Conservation (phyloP, 2,329 filamentous ascomycete genomes). For the Trichoderma koningii region DNA sequence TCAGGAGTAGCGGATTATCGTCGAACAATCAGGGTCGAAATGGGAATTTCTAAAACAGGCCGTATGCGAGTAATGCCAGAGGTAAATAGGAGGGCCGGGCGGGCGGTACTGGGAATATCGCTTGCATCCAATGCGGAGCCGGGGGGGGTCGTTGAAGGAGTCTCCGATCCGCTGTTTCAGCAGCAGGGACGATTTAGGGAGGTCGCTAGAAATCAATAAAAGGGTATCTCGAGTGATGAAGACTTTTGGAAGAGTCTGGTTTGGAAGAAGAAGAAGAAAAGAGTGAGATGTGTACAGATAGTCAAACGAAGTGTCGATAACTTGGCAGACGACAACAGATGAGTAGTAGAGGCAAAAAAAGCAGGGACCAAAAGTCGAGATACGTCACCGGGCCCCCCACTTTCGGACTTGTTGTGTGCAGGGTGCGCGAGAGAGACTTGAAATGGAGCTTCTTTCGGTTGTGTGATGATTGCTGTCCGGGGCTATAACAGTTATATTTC, state of each 20-base stretch:
- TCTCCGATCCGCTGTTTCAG: too few species aligned
- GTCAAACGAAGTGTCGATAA: too few species aligned
- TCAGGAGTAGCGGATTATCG: neutral
- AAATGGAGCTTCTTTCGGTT: slow-evolving; percentile 1
- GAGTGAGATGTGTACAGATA: too few species aligned
- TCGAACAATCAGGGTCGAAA: neutral
- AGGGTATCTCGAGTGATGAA: too few species aligned
- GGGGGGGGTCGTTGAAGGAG: neutral
- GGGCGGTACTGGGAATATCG: neutral
- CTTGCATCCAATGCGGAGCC: slow-evolving; percentile 4
- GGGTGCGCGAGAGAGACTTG: neutral
- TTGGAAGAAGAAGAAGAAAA: too few species aligned
- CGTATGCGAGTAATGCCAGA: too few species aligned
- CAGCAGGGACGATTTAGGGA: too few species aligned
- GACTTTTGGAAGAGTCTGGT: too few species aligned
- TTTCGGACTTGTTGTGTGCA: neutral
- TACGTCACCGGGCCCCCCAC: slow-evolving; percentile 17
- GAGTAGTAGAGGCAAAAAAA: neutral
- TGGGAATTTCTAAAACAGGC: neutral
- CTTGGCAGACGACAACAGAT: too few species aligned
- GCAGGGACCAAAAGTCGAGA: neutral
- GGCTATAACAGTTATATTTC: too few species aligned
- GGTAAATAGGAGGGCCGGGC: neutral
- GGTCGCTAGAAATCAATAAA: too few species aligned
- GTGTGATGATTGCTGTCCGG: neutral